These are phyloP conservation scores for Lycium ferocissimum DNA, from an alignment of 257 asterid genomes.

Conservation along the genomic window DNA sequence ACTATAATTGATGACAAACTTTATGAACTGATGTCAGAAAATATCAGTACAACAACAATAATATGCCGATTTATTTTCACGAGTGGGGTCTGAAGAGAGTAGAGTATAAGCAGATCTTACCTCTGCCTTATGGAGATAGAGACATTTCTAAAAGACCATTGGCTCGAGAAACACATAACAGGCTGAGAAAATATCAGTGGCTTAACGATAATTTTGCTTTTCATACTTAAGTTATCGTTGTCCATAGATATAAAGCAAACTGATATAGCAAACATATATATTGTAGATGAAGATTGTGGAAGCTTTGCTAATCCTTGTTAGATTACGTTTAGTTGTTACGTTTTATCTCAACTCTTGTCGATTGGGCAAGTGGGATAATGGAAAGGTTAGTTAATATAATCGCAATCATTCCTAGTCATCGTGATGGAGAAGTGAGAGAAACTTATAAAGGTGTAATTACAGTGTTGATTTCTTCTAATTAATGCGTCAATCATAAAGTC, in stretches of 20 bases:
- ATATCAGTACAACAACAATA: no score
- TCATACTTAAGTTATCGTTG: neutral
- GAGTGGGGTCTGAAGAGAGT: no score
- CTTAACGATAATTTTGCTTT: neutral
- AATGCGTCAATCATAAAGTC: slow-evolving; percentile 31
- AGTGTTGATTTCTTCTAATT: slow-evolving; percentile 24
- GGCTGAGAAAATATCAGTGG: neutral
- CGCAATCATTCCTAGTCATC: slow-evolving; percentile 6
- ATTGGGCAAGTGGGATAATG: slow-evolving; percentile 13
- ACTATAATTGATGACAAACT: neutral
- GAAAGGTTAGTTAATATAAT: slow-evolving; percentile 26
- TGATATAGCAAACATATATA: no score
- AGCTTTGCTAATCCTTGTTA: slow-evolving; percentile 22
- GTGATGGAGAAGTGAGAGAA: neutral
- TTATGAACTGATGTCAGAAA: no score
- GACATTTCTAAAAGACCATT: no score
- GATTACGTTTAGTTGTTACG: neutral
- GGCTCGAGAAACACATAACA: no score
- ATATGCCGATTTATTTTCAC: no score
- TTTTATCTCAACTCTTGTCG: neutral
- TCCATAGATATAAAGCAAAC: neutral
- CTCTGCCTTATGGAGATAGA: no score
- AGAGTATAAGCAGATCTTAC: no score
- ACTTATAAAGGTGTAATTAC: neutral
- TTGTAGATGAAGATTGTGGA: slow-evolving; percentile 18